Base-by-base conservation (phyloP, 2,329 filamentous ascomycete genomes). In the Calonectria pseudoreteaudii region DNA sequence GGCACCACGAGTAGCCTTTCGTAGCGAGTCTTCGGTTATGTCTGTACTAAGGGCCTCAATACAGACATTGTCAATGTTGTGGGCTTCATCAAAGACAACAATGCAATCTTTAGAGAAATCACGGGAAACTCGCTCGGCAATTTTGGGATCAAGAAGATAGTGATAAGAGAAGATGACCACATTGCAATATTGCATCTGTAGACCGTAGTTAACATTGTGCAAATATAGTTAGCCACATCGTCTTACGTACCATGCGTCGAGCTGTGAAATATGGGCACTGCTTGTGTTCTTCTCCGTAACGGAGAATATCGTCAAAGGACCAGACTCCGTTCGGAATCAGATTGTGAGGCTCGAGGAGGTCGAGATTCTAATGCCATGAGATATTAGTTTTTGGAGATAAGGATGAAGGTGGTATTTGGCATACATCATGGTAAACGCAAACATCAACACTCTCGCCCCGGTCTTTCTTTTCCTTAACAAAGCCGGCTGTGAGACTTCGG, bases 161-260 rank as follows among this genome's bases (percentile, higher is more conserved):
- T 99, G 97, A 82, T 99, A 99, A 0, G 97, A 99, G 86, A 99
- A 99, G 78, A 99, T 99, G 81, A 99, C 98, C 82, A 99, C 95
- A 83, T 99, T 98, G 90, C 97, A 99, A 82, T 96, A 98, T 81
- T 97, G 94, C 96, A 99, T 98, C 94, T 95, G 77, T 18, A 38
- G 11, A 38, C 49, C 18, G 18, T 34, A 66, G 74, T 77, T 28
- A 79, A 74, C 31, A 47, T 26, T 23, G 26, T 13, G 23, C 9
- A 23, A 6, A 18, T 23, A 26, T 16, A 13, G 18, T 18, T 9
- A 23, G 20, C 23, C 60, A 28, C 23, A 20, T 20, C 23, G 11
- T 58, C 18, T 50, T 26, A 68, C 88, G 81, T 85, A 95, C 94
- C 97, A 99, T 99, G 76, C 97, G 92, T 72, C 97, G 91, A 18